Evolutionary conservation across 345 rosid genomes (phyloP), one percentile per base, ranked within the genome.

Genomic region (Salix suchowensis): DNA sequence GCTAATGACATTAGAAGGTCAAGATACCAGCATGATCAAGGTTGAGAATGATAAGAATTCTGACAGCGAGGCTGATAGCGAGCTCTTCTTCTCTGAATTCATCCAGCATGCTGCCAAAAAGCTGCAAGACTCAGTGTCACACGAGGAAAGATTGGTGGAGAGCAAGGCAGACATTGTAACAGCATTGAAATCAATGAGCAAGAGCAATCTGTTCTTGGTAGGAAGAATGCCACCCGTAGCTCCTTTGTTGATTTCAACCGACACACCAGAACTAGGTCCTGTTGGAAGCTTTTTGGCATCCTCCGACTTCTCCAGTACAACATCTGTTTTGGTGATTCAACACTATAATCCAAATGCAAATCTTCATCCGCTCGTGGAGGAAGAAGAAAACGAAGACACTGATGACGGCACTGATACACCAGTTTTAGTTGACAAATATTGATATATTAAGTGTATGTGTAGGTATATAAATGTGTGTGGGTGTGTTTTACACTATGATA

Each of bases 241-340:
- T 52, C 72, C 84, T 24, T 77, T 86, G 80, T 21, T 62, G n/a
- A 61, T 65, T 52, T 68, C 78, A 39, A 77, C 79, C 1, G 89
- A 88, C 14, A 80, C 88, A 69, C 80, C 88, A 0, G 89, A 87
- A 79, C 68, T 88, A 23, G 91, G 91, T 44, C 83, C 86, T 4
- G 81, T 88, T 32, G 91, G 89, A 26, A 76, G 80, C 76, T 72
- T 85, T 61, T 74, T 86, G 68, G 85, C 88, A 3, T 80, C 87
- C 1, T 84, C 88, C 1, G 87, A 82, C 18, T 88, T 88, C 73
- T 77, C 88, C 21, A 77, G 74, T 12, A 77, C 85, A 7, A 72
- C 88, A n/a, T 88, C 91, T 4, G 87, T 85, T 54, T 75, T 88
- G 55, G 81, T 88, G 13, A 68, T 88, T 70, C 87, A 88, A 65